Conservation (phyloP, 768 basidiomycete species). For the Lyophyllum decastes region DNA sequence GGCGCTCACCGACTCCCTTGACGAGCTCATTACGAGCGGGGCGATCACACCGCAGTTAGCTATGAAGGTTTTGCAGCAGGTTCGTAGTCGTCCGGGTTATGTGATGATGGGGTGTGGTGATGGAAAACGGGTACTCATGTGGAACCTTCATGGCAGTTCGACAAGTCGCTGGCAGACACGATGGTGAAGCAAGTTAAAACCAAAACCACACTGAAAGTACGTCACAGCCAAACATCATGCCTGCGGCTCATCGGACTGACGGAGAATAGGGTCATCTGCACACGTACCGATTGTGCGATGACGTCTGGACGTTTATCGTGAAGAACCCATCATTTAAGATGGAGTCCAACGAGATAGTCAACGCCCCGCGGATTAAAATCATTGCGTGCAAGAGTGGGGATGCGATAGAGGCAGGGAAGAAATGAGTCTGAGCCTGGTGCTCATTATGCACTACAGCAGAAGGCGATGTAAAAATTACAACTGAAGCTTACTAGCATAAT, state of each 20-base stretch:
- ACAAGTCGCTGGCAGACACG: slow-evolving; percentile 91
- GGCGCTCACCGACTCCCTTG: slow-evolving; percentile 96
- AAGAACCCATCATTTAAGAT: slow-evolving; percentile 94
- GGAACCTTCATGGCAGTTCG: slow-evolving; percentile 69
- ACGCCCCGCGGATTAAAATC: slow-evolving; percentile 86
- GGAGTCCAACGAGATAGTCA: slow-evolving; percentile 83
- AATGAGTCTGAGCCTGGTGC: slow-evolving; percentile 38
- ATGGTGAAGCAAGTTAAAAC: slow-evolving; percentile 93
- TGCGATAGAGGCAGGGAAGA: slow-evolving; percentile 81
- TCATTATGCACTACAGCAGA: not conserved
- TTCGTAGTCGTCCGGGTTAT: slow-evolving; percentile 31
- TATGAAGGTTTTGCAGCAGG: slow-evolving; percentile 99
- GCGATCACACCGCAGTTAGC: slow-evolving; percentile 97
- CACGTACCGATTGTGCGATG: slow-evolving; percentile 92
- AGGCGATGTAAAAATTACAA: slow-evolving; percentile 12
- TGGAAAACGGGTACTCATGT: not conserved
- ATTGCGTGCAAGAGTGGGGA: slow-evolving; percentile 98
- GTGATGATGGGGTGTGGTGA: not conserved
- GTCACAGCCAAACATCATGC: slow-evolving; percentile 16
- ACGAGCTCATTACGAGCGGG: slow-evolving; percentile 96
- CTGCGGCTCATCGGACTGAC: not conserved
- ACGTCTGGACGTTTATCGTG: slow-evolving; percentile 99
- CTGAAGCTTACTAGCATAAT: slow-evolving; percentile 1
- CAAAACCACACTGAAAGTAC: slow-evolving; percentile 90
- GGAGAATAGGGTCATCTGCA: slow-evolving; percentile 75